Percentiles rank a stretch among this genome's conserved stretches.
These are phyloP conservation scores for Cudoniella acicularis DNA, from an alignment of 495 filamentous ascomycete genomes.

Conservation along the genomic window DNA sequence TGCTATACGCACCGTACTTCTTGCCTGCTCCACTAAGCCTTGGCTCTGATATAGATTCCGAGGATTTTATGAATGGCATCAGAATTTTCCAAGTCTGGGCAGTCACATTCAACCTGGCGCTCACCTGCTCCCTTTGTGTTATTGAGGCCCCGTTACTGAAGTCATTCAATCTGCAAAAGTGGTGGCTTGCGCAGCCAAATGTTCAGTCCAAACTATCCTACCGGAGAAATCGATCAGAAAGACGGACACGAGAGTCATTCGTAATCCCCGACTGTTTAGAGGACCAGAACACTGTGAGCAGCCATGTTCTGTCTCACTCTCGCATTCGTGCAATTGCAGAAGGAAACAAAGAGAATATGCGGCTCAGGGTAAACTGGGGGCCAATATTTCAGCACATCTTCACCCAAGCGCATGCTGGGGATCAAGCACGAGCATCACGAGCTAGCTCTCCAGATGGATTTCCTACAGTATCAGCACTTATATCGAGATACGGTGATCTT, in stretches of 20 bases:
- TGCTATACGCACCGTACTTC: background rate
- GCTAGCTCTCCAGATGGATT: background rate
- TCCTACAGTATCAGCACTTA: background rate
- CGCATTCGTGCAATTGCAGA: background rate
- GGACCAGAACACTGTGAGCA: background rate
- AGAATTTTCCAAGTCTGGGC: conserved; percentile 5
- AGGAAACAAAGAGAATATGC: background rate
- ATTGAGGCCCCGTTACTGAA: background rate
- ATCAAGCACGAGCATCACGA: background rate
- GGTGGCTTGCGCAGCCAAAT: background rate
- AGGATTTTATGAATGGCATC: conserved; percentile 6
- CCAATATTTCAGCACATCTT: conserved; percentile 7
- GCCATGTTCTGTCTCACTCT: no score
- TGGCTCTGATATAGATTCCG: background rate
- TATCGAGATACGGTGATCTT: background rate
- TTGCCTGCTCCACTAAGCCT: background rate
- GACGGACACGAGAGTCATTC: background rate
- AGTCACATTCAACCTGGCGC: no score
- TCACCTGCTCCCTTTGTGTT: background rate
- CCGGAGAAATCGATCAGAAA: background rate
- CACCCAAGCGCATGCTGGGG: background rate
- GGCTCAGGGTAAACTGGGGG: conserved; percentile 10
- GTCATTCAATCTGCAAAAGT: background rate
- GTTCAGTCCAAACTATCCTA: background rate
- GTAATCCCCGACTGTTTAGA: background rate